These are phyloP conservation scores for Eucalyptus erythrocorys DNA, from an alignment of 345 rosid species.

Conservation along the genomic window DNA sequence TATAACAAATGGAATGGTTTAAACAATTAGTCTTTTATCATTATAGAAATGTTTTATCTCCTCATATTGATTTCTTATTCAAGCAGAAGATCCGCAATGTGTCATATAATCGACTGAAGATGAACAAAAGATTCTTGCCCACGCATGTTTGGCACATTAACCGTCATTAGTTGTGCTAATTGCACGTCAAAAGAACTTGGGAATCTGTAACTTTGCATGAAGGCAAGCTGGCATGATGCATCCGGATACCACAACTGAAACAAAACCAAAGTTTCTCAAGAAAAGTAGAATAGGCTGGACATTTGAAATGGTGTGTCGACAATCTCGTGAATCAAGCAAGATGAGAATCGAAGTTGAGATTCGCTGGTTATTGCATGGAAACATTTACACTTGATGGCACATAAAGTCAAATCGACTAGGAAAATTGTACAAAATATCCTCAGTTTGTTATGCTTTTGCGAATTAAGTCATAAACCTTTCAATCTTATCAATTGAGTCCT, in stretches of 20 bases:
- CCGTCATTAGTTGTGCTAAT: not conserved
- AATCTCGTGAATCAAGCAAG: not conserved
- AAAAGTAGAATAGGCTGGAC: not conserved
- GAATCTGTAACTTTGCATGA: not conserved
- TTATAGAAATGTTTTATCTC: not conserved
- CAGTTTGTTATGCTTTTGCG: rapidly evolving
- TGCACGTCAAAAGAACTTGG: not conserved
- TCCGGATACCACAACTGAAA: not conserved
- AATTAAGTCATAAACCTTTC: rapidly evolving
- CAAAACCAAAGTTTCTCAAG: not conserved
- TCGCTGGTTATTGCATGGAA: not conserved
- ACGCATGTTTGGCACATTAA: not conserved
- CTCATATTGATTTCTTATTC: not conserved
- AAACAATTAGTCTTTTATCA: not conserved
- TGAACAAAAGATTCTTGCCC: not conserved
- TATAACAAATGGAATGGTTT: not conserved
- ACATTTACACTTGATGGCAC: not conserved
- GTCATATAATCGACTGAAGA: not conserved
- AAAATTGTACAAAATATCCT: too few species aligned
- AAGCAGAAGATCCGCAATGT: not conserved
- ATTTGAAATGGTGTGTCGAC: not conserved
- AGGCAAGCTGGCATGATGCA: not conserved
- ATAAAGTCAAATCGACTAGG: not conserved
- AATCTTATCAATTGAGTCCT: too few species aligned
- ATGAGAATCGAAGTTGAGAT: not conserved